Percentiles rank a stretch among this genome's conserved stretches.
phyloP scores from a whole-genome alignment of 2,329 filamentous ascomycete species.

The Chaetomium sp. region DNA sequence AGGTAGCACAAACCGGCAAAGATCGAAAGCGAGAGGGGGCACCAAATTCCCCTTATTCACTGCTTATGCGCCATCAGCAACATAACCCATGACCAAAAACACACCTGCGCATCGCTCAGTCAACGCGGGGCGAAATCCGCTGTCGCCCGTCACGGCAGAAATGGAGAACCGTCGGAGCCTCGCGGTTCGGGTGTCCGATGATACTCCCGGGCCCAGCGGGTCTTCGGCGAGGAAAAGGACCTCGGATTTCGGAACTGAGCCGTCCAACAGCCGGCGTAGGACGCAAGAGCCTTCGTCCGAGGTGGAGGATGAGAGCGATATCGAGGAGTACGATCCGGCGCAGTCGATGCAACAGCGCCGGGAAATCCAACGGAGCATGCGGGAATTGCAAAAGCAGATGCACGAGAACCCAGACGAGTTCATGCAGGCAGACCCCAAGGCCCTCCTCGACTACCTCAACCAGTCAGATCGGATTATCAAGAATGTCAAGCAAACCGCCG shows the following conservation, averaged over 20 bases:
- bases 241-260: constrained; percentile 27
- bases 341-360: constrained; percentile 76
- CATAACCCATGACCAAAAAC: neutral
- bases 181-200: constrained; percentile 22
- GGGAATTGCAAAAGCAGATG: constrained; percentile 65
- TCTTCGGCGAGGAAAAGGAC: constrained; percentile 28
- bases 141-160: constrained; percentile 10
- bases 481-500: constrained; percentile 81
- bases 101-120: neutral
- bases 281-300: constrained; percentile 32
- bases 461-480: constrained; percentile 66
- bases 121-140: constrained; percentile 11
- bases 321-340: constrained; percentile 74
- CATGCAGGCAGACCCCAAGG: constrained; percentile 62
- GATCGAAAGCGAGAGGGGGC: neutral
- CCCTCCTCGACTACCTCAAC: constrained; percentile 66
- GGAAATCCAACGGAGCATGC: constrained; percentile 66
- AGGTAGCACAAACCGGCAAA: neutral
- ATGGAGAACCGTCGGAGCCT: constrained; percentile 29
- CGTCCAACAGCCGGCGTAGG: constrained; percentile 31
- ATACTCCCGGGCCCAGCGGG: neutral
- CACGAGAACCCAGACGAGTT: constrained; percentile 68
- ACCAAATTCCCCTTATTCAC: neutral
- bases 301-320: constrained; percentile 37
- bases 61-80: too few species aligned